These are phyloP conservation scores for Gnomoniopsis sp. DNA, from an alignment of 2,329 filamentous ascomycete genomes.

Conservation along the genomic window DNA sequence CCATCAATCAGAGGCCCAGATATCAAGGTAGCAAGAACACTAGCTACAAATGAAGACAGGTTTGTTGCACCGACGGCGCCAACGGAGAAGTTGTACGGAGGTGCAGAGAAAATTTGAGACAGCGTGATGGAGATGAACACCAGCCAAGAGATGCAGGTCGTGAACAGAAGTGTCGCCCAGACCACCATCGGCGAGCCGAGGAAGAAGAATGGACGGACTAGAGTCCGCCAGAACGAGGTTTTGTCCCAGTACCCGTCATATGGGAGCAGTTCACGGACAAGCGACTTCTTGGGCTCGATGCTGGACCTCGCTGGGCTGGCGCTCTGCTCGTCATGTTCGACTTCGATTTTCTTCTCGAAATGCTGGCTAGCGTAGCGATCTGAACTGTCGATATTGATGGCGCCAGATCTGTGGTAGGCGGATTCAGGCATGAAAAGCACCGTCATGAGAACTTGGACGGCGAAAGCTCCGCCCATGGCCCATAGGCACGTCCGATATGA, in stretches of 20 bases:
- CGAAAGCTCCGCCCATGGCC: conserved; percentile 39
- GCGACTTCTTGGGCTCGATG: conserved; percentile 23
- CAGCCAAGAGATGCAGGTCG: conserved; percentile 32
- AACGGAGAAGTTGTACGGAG: conserved; percentile 35
- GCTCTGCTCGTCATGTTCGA: neutral
- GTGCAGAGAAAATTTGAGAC: conserved; percentile 33
- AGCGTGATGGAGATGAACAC: conserved; percentile 28
- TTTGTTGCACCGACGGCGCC: conserved; percentile 31
- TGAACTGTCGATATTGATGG: conserved; percentile 30
- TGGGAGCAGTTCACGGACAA: conserved; percentile 27
- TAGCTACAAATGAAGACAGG: conserved; percentile 31
- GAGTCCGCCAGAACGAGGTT: conserved; percentile 33
- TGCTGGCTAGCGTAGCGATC: conserved; percentile 12
- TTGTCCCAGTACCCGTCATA: conserved; percentile 36
- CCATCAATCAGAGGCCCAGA: conserved; percentile 34
- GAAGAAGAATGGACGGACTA: conserved; percentile 32
- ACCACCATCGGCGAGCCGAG: conserved; percentile 32
- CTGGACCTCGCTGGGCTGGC: neutral
- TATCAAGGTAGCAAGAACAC: conserved; percentile 28
- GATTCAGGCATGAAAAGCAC: conserved; percentile 42
- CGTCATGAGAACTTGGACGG: conserved; percentile 32
- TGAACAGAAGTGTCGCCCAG: conserved; percentile 37
- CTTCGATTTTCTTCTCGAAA: neutral
- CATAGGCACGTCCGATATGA: conserved; percentile 31
- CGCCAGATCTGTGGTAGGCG: conserved; percentile 29